phyloP scores from a whole-genome alignment of 1,284 basidiomycete genomes.

The Kwoniella shivajii region DNA sequence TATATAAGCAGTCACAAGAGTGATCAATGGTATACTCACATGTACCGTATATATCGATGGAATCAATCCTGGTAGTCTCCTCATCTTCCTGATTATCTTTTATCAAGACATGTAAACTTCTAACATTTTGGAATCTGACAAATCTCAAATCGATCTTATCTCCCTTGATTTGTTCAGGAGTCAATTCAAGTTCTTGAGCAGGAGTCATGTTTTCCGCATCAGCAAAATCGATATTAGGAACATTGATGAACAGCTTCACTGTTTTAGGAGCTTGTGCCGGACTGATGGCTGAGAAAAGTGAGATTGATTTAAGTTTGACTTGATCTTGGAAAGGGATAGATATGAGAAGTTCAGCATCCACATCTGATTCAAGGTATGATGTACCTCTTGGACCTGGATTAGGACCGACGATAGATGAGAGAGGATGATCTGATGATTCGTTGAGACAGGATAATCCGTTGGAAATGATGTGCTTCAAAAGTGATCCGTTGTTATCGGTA shows the following conservation, averaged over 20 bases:
- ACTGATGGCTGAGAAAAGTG: constrained; percentile 60
- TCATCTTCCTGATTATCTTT: constrained; percentile 72
- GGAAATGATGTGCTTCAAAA: constrained; percentile 44
- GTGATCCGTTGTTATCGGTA: constrained; percentile 33
- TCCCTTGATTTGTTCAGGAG: constrained; percentile 57
- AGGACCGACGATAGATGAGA: constrained; percentile 63
- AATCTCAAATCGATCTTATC: constrained; percentile 66
- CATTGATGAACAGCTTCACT: constrained; percentile 68
- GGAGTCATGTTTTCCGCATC: constrained; percentile 51
- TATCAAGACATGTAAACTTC: constrained; percentile 74
- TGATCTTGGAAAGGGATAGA: constrained; percentile 75
- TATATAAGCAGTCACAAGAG: background rate
- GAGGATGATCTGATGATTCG: constrained; percentile 64
- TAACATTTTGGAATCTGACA: constrained; percentile 78
- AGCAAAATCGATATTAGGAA: constrained; percentile 66
- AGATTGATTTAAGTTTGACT: constrained; percentile 71
- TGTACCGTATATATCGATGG: constrained; percentile 69
- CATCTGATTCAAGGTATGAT: constrained; percentile 74
- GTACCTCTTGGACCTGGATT: constrained; percentile 56
- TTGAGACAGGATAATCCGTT: constrained; percentile 70
- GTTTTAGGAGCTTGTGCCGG: constrained; percentile 64
- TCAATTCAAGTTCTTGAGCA: constrained; percentile 54
- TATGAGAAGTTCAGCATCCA: constrained; percentile 71
- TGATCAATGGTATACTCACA: constrained; percentile 20
- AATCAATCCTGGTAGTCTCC: constrained; percentile 76